phyloP scores from a whole-genome alignment of 2,329 filamentous ascomycete species.

The Mycosphaerella arachidis region DNA sequence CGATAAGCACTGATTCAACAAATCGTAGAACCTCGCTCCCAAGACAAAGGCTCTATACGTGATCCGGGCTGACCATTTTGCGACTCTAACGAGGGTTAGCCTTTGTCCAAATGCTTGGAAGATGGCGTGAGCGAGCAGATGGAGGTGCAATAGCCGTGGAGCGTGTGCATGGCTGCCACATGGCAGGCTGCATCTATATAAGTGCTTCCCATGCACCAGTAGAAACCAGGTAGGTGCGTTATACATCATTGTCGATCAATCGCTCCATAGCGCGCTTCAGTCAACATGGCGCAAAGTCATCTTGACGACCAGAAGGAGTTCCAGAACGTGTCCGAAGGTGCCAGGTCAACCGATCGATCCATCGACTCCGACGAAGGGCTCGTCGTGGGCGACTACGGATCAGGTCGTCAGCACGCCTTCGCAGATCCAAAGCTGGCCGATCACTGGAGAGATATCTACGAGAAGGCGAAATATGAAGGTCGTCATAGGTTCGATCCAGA shows the following conservation, averaged over 20 bases:
- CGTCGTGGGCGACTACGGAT: constrained; percentile 17
- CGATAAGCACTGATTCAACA: neutral
- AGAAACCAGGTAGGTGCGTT: neutral
- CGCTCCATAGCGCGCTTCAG: neutral
- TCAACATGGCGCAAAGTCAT: neutral
- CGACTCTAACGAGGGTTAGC: neutral
- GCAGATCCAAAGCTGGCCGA: constrained; percentile 49
- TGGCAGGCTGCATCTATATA: neutral
- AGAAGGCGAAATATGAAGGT: constrained; percentile 50
- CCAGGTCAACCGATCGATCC: constrained; percentile 1
- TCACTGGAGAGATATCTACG: constrained; percentile 53
- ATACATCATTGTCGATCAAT: too few species aligned
- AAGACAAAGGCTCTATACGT: neutral
- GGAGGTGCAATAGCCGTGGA: neutral
- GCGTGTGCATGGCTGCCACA: constrained; percentile 1
- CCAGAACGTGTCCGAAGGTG: neutral
- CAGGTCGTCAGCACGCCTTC: constrained; percentile 36
- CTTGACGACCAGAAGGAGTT: neutral
- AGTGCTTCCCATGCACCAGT: neutral
- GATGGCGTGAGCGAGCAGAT: neutral
- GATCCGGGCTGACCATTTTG: neutral
- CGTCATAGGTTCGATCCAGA: constrained; percentile 46
- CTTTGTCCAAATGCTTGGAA: neutral
- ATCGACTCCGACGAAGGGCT: constrained; percentile 9
- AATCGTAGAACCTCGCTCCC: neutral